Conservation (phyloP, 257 asterid genomes). For the Solanum peruvianum region DNA sequence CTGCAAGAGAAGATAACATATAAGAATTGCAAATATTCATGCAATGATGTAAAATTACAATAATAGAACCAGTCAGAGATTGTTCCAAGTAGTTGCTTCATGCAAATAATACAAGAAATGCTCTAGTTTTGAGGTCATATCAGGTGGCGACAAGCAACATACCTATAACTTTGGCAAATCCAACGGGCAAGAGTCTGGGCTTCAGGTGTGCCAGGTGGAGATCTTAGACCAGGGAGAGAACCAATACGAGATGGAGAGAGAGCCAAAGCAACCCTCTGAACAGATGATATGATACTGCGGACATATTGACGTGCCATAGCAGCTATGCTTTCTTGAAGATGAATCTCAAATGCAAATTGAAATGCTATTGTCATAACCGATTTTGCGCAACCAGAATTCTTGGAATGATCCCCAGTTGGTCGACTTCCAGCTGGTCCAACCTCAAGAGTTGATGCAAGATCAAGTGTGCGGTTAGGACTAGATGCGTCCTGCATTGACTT, state of each 20-base stretch:
- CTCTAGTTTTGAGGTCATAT: not conserved
- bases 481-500: conserved; percentile 42
- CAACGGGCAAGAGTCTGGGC: conserved; percentile 78
- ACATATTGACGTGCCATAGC: conserved; percentile 95
- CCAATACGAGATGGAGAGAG: conserved; percentile 68
- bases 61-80: not conserved
- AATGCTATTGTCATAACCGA: conserved; percentile 96
- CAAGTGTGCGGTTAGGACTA: conserved; percentile 84
- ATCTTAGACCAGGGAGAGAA: conserved; percentile 32
- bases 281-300: conserved; percentile 84
- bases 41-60: not conserved
- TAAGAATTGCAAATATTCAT: not conserved
- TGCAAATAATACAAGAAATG: not conserved
- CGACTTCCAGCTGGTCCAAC: conserved; percentile 49
- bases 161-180: conserved; percentile 97
- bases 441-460: conserved; percentile 91
- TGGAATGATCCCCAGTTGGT: conserved; percentile 25
- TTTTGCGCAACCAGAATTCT: conserved; percentile 32
- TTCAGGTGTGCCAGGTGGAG: conserved; percentile 81
- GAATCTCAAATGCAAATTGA: conserved; percentile 84
- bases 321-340: conserved; percentile 72
- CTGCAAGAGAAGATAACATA: conserved; percentile 19
- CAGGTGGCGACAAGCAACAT: not conserved
- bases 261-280: conserved; percentile 87
- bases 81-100: not conserved